These are phyloP conservation scores for Mucor saturninus DNA, from an alignment of 371 early-diverging fungal genomes.

Conservation along the genomic window DNA sequence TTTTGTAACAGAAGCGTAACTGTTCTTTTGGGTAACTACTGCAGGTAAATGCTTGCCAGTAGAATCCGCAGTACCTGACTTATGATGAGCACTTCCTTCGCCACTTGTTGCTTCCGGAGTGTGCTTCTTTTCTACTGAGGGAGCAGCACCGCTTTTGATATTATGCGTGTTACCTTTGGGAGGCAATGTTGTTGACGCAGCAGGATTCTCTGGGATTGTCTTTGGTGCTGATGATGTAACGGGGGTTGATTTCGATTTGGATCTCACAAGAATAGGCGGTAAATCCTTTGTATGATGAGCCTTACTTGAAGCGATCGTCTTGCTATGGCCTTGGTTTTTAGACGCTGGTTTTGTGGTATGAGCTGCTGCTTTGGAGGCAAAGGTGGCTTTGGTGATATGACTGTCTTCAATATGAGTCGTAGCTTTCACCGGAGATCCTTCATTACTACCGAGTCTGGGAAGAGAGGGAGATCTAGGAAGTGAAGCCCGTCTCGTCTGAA, in stretches of 20 bases:
- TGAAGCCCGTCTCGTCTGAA: not conserved
- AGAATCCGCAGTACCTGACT: not conserved
- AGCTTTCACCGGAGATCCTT: not conserved
- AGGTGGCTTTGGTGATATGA: not conserved
- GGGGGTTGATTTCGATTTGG: not conserved
- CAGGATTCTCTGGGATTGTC: not conserved
- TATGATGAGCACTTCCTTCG: not conserved
- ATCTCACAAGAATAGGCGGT: not conserved
- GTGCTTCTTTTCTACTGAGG: not conserved
- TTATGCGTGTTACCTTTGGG: not conserved
- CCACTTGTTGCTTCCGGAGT: not conserved
- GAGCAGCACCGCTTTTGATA: not conserved
- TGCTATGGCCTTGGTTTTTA: not conserved
- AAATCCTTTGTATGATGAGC: not conserved
- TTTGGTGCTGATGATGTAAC: not conserved
- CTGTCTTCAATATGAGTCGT: not conserved
- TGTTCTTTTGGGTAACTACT: not conserved
- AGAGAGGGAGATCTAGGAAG: not conserved
- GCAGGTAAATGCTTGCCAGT: not conserved
- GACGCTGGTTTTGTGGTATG: not conserved
- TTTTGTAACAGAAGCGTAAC: not conserved
- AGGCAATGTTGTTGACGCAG: not conserved
- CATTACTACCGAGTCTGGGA: not conserved
- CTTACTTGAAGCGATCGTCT: not conserved
- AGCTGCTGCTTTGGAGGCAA: slow-evolving; percentile 1